phyloP scores from a whole-genome alignment of 2,329 filamentous ascomycete species.

The Seiridium unicorne region DNA sequence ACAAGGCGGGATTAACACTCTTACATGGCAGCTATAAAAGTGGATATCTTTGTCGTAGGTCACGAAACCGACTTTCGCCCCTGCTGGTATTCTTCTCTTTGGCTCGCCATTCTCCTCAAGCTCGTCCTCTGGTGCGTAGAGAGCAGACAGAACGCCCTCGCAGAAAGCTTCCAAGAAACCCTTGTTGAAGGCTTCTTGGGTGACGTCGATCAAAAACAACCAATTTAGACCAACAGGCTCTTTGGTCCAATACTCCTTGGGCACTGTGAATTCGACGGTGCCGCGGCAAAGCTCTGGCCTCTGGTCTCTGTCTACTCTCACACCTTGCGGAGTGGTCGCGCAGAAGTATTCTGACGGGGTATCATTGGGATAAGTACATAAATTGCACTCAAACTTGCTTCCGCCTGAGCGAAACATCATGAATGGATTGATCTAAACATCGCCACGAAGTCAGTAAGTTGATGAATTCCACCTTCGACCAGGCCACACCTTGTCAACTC shows the following conservation, averaged over 20 bases:
- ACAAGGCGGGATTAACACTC: conserved; percentile 30
- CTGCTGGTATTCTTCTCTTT: conserved; percentile 65
- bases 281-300: conserved; percentile 86
- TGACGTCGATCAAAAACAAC: conserved; percentile 92
- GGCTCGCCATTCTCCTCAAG: conserved; percentile 52
- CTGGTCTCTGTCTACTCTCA: conserved; percentile 83
- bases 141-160: conserved; percentile 78
- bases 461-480: too few relatives aligned
- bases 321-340: conserved; percentile 81
- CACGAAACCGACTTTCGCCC: conserved; percentile 88
- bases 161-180: conserved; percentile 90
- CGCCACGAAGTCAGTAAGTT: too few relatives aligned
- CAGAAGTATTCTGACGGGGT: conserved; percentile 90
- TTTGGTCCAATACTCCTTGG: conserved; percentile 98
- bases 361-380: conserved; percentile 97
- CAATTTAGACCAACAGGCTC: conserved; percentile 84
- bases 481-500: too few relatives aligned
- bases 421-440: conserved; percentile 92
- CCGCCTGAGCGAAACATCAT: conserved; percentile 96
- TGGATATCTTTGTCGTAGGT: conserved; percentile 97
- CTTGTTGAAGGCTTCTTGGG: conserved; percentile 85
- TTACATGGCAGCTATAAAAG: conserved; percentile 90
- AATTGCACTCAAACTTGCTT: conserved; percentile 96
- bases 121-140: conserved; percentile 70
- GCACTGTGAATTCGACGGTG: conserved; percentile 94